Conservation (phyloP, 2,329 filamentous ascomycete genomes). For the Stagonosporopsis rhizophila region DNA sequence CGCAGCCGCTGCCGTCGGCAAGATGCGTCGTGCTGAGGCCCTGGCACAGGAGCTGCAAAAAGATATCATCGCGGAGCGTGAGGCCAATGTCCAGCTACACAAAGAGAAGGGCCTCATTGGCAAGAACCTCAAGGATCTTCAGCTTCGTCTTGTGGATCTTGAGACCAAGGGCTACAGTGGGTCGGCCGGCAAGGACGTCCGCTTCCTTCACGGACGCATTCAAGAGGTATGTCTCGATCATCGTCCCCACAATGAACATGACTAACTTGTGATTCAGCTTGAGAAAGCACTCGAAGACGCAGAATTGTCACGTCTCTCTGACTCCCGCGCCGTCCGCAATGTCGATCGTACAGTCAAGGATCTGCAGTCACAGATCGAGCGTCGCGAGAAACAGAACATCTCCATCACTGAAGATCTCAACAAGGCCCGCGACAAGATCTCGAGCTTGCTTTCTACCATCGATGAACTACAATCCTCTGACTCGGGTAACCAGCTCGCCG, state of each 20-base stretch:
- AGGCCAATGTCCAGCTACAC: constrained; percentile 79
- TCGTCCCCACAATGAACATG: constrained; percentile 1
- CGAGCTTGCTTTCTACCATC: constrained; percentile 87
- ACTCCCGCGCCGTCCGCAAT: constrained; percentile 87
- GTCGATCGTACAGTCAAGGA: constrained; percentile 95
- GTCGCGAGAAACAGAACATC: constrained; percentile 84
- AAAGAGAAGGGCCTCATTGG: constrained; percentile 90
- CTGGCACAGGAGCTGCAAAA: constrained; percentile 89
- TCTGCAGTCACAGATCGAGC: constrained; percentile 88
- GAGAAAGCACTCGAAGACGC: constrained; percentile 86
- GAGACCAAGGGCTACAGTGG: constrained; percentile 94
- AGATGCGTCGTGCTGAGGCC: constrained; percentile 94
- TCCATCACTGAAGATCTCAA: constrained; percentile 83
- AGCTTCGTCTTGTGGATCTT: constrained; percentile 87
- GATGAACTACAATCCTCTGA: constrained; percentile 93
- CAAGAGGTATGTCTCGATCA: constrained; percentile 75
- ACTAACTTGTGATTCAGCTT: constrained; percentile 63
- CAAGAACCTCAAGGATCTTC: constrained; percentile 88
- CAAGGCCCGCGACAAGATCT: constrained; percentile 87
- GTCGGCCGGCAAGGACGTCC: constrained; percentile 90
- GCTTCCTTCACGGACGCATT: constrained; percentile 91
- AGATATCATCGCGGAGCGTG: constrained; percentile 85
- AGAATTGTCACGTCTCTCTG: constrained; percentile 77
- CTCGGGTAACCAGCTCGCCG: constrained; percentile 78
- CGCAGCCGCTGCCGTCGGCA: constrained; percentile 87